Conservation (phyloP, 768 basidiomycete genomes). For the Omphalotus guepiniiformis region DNA sequence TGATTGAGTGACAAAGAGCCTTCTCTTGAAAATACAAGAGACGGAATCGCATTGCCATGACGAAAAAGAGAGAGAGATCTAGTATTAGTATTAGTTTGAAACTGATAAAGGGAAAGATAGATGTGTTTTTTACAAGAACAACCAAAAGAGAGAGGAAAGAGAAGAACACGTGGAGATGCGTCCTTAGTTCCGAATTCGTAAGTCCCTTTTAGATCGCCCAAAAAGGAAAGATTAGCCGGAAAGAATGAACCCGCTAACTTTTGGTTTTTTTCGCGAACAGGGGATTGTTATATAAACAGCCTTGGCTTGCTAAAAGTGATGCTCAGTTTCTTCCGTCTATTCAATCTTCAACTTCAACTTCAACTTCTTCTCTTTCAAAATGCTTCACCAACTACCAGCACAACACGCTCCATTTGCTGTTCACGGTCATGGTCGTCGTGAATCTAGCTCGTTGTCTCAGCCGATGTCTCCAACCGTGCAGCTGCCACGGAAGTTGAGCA, state of each 20-base stretch:
- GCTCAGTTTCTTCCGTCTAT: background rate
- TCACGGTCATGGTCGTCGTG: constrained; percentile 32
- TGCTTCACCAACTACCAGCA: constrained; percentile 36
- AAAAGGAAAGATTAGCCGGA: background rate
- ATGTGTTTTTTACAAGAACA: constrained; percentile 3
- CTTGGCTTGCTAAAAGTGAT: background rate
- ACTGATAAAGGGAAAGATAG: background rate
- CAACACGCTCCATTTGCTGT: constrained; percentile 37
- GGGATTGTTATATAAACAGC: constrained; percentile 2
- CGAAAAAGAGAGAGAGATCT: too few species aligned
- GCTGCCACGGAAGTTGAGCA: constrained; percentile 66
- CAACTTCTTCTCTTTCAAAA: background rate
- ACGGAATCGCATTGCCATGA: too few species aligned
- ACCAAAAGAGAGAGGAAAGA: constrained; percentile 3
- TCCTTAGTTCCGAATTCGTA: constrained; percentile 1
- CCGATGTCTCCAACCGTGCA: constrained; percentile 36
- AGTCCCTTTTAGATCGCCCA: constrained; percentile 1
- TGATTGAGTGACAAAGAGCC: too few species aligned
- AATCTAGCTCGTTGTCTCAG: constrained; percentile 19
- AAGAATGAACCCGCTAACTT: background rate
- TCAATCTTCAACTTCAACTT: background rate
- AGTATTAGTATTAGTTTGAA: too few species aligned
- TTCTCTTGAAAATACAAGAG: too few species aligned
- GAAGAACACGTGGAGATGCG: background rate
- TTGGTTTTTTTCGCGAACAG: background rate